Conservation (phyloP, 2,329 filamentous ascomycete genomes). For the Alternaria sp. region DNA sequence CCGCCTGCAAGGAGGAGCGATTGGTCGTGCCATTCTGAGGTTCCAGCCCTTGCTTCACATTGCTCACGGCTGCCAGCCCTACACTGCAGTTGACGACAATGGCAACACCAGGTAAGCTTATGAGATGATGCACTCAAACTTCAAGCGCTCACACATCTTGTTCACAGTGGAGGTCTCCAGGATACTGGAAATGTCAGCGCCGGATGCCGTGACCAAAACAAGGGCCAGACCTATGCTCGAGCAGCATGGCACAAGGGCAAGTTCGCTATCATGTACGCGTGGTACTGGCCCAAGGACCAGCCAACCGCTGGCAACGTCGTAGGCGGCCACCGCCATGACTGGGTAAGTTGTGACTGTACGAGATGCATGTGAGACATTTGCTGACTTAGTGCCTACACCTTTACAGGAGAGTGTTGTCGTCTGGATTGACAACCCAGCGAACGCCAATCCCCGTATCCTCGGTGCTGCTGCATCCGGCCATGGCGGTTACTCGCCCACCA, state of each 20-base stretch:
- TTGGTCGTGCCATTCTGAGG: slow-evolving; percentile 3
- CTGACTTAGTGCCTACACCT: not conserved
- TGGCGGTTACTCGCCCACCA: not conserved
- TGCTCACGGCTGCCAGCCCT: slow-evolving; percentile 5
- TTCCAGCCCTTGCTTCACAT: slow-evolving; percentile 6
- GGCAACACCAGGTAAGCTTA: slow-evolving; percentile 6
- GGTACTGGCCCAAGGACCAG: slow-evolving; percentile 10
- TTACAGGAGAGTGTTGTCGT: not conserved
- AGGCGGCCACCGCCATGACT: slow-evolving; percentile 6
- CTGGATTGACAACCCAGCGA: not conserved
- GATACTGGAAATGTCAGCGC: not conserved
- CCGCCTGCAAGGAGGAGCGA: slow-evolving; percentile 4
- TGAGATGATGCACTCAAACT: not conserved
- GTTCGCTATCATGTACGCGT: slow-evolving; percentile 9
- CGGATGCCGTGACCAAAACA: not conserved
- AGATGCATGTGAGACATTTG: not conserved
- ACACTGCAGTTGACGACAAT: slow-evolving; percentile 4
- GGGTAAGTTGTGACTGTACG: not conserved
- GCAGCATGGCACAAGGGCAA: slow-evolving; percentile 7
- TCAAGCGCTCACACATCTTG: not conserved
- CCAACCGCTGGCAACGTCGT: not conserved
- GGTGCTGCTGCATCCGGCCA: not conserved
- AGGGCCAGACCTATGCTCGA: slow-evolving; percentile 5
- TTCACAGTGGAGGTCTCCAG: slow-evolving; percentile 2
- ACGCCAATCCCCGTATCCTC: not conserved